Percentiles rank a stretch among this genome's conserved stretches.
phyloP scores from a whole-genome alignment of 805 yeast genomes.

The Saccharomycopsis oosterbeekiorum region DNA sequence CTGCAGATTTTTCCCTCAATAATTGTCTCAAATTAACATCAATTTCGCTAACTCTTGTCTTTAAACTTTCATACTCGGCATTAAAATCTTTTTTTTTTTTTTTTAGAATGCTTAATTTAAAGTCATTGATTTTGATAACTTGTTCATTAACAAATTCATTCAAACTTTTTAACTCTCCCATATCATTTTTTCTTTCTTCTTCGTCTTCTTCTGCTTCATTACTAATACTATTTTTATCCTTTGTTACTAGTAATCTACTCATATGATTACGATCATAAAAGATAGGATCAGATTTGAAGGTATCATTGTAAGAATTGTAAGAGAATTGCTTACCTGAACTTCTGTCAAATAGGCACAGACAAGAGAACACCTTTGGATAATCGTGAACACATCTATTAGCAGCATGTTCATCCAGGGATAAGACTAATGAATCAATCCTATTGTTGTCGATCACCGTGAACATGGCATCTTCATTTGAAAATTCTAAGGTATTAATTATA shows the following conservation, averaged over 20 bases:
- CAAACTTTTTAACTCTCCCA: neutral
- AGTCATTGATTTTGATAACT: neutral
- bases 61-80: neutral
- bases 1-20: slow-evolving; percentile 2
- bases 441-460: slow-evolving; percentile 56
- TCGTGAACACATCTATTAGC: slow-evolving; percentile 38
- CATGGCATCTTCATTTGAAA: slow-evolving; percentile 44
- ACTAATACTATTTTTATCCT: neutral
- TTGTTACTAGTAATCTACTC: slow-evolving; percentile 17
- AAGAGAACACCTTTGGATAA: slow-evolving; percentile 30
- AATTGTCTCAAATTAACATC: neutral
- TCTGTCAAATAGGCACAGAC: slow-evolving; percentile 33
- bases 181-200: neutral
- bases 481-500: slow-evolving; percentile 50
- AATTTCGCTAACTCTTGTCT: neutral
- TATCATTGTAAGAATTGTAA: slow-evolving; percentile 29
- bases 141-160: neutral
- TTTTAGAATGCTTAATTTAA: neutral
- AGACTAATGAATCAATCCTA: slow-evolving; percentile 46
- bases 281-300: slow-evolving; percentile 45
- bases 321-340: slow-evolving; percentile 37
- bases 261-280: slow-evolving; percentile 25
- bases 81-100: neutral
- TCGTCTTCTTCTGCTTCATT: neutral
- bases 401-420: slow-evolving; percentile 40